Percentiles rank a stretch among this genome's conserved stretches.
These are phyloP conservation scores for Datura wrightii DNA, from an alignment of 257 asterid species.

Conservation along the genomic window DNA sequence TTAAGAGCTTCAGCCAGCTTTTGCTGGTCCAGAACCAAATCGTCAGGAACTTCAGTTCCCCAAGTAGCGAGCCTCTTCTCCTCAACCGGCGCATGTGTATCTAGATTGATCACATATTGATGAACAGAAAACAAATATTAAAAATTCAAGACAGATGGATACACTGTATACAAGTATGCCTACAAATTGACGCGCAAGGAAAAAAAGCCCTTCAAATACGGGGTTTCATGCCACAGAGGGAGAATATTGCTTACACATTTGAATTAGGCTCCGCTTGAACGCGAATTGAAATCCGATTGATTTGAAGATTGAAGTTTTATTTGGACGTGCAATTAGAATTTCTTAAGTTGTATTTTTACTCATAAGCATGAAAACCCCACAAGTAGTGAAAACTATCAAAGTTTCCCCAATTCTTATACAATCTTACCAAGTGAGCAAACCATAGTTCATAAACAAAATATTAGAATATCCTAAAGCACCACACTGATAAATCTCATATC, in stretches of 20 bases:
- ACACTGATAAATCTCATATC: too few species aligned
- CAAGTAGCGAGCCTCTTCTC: constrained; percentile 78
- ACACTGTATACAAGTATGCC: neutral
- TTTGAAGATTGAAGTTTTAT: too few species aligned
- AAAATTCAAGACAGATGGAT: constrained; percentile 29
- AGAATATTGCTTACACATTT: neutral
- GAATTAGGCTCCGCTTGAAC: neutral
- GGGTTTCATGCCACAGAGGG: neutral
- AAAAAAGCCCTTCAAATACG: neutral
- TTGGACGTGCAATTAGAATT: too few species aligned
- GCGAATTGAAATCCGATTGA: too few species aligned
- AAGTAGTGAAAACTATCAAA: too few species aligned
- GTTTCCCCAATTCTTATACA: too few species aligned
- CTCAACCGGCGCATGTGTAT: constrained; percentile 57
- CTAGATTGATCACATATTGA: constrained; percentile 43
- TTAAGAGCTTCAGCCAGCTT: constrained; percentile 70
- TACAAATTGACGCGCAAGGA: neutral
- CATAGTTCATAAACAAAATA: too few species aligned
- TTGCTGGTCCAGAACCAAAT: constrained; percentile 73
- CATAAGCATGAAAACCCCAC: too few species aligned
- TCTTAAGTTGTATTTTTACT: too few species aligned
- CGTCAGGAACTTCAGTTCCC: constrained; percentile 94
- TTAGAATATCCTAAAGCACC: too few species aligned
- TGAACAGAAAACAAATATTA: neutral
- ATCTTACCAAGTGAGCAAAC: too few species aligned